These are phyloP conservation scores for Aspergillus haitiensis DNA, from an alignment of 495 filamentous ascomycete genomes.

Conservation along the genomic window DNA sequence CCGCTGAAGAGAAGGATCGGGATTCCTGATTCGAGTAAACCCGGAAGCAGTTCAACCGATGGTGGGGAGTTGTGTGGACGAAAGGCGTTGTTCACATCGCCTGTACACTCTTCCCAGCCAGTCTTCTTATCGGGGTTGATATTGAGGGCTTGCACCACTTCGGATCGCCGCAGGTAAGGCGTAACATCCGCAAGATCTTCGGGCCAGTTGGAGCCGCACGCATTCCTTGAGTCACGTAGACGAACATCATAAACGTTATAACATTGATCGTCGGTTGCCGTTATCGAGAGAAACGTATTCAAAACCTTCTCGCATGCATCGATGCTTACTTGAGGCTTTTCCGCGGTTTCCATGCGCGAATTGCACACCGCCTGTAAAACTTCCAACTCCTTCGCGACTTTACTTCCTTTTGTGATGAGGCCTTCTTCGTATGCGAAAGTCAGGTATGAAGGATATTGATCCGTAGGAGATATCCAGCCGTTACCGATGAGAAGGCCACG, in stretches of 20 bases:
- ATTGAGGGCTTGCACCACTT: constrained; percentile 78
- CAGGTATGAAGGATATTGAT: constrained; percentile 90
- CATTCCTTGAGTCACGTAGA: constrained; percentile 66
- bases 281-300: constrained; percentile 62
- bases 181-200: constrained; percentile 73
- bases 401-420: constrained; percentile 65
- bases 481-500: constrained; percentile 90
- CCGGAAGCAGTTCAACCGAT: constrained; percentile 72
- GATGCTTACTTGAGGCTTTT: constrained; percentile 63
- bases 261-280: constrained; percentile 59
- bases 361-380: constrained; percentile 65
- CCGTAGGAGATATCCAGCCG: constrained; percentile 87
- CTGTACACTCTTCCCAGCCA: constrained; percentile 90
- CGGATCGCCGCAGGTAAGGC: constrained; percentile 79
- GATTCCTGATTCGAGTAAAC: constrained; percentile 67
- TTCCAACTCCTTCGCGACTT: constrained; percentile 64
- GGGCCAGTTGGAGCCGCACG: constrained; percentile 96
- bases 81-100: constrained; percentile 71
- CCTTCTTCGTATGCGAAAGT: constrained; percentile 73
- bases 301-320: constrained; percentile 72
- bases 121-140: constrained; percentile 76
- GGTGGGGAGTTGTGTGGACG: constrained; percentile 65
- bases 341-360: constrained; percentile 52
- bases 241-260: constrained; percentile 96
- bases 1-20: constrained; percentile 87